Percentiles rank a stretch among this genome's conserved stretches.
Conservation (phyloP, 2,329 filamentous ascomycete genomes). For the Hymenoscyphus albidus region DNA sequence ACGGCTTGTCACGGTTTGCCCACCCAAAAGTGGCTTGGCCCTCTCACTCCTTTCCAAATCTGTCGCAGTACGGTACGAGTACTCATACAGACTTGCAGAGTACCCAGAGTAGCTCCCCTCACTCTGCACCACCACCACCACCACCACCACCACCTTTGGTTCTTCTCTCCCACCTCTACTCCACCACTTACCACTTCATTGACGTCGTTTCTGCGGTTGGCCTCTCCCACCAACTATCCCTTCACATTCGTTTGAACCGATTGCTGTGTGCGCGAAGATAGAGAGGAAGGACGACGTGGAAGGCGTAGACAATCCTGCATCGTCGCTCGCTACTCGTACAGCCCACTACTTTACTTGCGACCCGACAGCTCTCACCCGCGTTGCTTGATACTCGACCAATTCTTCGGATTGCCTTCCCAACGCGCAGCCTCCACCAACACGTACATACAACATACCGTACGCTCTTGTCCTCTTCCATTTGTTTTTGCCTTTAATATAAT, state of each 20-base stretch:
- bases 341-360: background rate
- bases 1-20: background rate
- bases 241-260: constrained; percentile 7
- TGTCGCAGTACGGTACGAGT: too few species aligned
- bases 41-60: background rate
- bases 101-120: background rate
- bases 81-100: too few species aligned
- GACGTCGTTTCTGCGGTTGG: background rate
- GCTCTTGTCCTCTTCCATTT: background rate
- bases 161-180: background rate
- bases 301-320: background rate
- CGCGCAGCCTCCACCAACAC: background rate
- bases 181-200: background rate
- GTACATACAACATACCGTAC: background rate
- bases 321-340: background rate
- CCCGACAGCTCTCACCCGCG: background rate
- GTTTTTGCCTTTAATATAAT: background rate
- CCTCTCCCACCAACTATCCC: background rate
- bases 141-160: background rate
- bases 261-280: background rate
- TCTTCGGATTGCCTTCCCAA: background rate
- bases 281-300: background rate
- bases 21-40: too few species aligned
- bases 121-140: constrained; percentile 1
- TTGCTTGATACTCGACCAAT: background rate